Base-by-base conservation (phyloP, 495 filamentous ascomycete species). In the Cenococcum geophilum region DNA sequence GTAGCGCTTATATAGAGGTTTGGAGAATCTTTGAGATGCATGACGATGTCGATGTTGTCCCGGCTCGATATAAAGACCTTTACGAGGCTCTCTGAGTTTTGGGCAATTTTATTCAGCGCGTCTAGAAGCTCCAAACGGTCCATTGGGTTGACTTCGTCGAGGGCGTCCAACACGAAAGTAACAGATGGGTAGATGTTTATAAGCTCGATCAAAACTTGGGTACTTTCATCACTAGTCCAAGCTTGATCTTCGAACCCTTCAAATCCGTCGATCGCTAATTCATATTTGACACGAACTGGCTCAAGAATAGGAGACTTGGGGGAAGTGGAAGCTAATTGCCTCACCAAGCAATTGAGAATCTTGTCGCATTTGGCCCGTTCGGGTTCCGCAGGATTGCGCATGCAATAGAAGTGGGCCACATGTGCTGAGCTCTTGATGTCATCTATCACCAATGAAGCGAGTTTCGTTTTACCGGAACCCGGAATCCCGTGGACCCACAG, bases 131-230 rank as follows among this genome's bases (percentile, higher is more conserved):
- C 47, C 9, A 66, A 58, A 20, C 76, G 68, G 3, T 58, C 59
- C 14, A 60, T 58, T 0, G 66, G 55, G 36, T 79, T 65, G 49
- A 73, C 76, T 58, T 82, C 78, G 58, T 80, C 77, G 8, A 80
- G 56, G 18, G 76, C 78, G 65, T 80, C 78, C 11, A 80, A 72
- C 2, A 80, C 62, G 5, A 80, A 71, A 0, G 68, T 77, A 0
- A 73, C 60, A 40, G 59, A 51, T 4, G 69, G 56, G 32, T 64
- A 50, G 0, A 58, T 22, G 27, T 40, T 43, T 18, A 43, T 55
- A 22, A 68, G 58, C 37, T 64, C 8, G 6, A 64, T 12, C 25
- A 68, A 57, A 36, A 65, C 21, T n/a, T 27, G 11, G 12, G 22
- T 36, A 18, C 18, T 32, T 8, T 55, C 51, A 5, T 27, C 51